Conservation (phyloP, 192 early-diverging fungal genomes). For the Coemansia sp. region DNA sequence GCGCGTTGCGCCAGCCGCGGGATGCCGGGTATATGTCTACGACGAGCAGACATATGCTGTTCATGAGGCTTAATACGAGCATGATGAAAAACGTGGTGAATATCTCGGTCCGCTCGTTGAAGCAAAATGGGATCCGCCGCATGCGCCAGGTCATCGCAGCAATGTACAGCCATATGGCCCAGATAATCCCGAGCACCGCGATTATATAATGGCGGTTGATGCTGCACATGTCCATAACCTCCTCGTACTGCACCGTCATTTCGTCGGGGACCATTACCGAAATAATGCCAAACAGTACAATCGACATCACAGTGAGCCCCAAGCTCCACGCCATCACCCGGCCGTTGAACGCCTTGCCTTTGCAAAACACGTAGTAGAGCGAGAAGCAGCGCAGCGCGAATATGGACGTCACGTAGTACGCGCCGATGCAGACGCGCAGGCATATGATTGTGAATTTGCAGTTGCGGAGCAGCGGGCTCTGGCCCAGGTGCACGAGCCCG, state of each 20-base stretch:
- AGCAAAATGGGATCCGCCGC: slow-evolving; percentile 41
- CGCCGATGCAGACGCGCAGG: slow-evolving; percentile 33
- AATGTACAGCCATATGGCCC: slow-evolving; percentile 25
- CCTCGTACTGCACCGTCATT: slow-evolving; percentile 32
- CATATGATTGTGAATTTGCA: slow-evolving; percentile 39
- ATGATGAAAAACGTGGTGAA: slow-evolving; percentile 15
- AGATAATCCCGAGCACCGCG: slow-evolving; percentile 18
- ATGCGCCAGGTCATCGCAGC: slow-evolving; percentile 35
- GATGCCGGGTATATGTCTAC: slow-evolving; percentile 33
- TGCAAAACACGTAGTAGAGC: slow-evolving; percentile 38
- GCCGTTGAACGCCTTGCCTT: slow-evolving; percentile 29
- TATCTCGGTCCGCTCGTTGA: slow-evolving; percentile 35
- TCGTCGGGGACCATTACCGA: slow-evolving; percentile 19
- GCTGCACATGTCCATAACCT: slow-evolving; percentile 35
- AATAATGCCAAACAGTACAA: slow-evolving; percentile 29
- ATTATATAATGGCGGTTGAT: slow-evolving; percentile 8
- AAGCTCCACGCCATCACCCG: slow-evolving; percentile 3
- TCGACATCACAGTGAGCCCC: slow-evolving; percentile 3
- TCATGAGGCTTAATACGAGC: slow-evolving; percentile 21
- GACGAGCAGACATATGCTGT: slow-evolving; percentile 23
- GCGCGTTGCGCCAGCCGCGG: slow-evolving; percentile 28
- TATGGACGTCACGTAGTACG: slow-evolving; percentile 26
- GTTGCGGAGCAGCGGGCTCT: slow-evolving; percentile 20
- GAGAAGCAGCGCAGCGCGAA: slow-evolving; percentile 43
- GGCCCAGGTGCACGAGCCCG: slow-evolving; percentile 28